These are phyloP conservation scores for Reutealis trisperma DNA, from an alignment of 345 rosid species.

Conservation along the genomic window DNA sequence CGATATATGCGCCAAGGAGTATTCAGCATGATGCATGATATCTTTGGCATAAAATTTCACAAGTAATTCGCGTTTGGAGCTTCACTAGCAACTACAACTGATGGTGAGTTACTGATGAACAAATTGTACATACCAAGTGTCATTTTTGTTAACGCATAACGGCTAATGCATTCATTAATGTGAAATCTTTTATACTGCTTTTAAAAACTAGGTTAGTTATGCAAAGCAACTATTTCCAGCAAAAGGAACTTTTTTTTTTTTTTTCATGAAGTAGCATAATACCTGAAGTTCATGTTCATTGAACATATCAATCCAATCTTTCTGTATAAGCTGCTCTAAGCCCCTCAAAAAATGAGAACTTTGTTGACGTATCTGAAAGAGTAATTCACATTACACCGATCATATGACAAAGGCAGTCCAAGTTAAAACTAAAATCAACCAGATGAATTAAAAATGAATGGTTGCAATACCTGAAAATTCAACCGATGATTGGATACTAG, in stretches of 20 bases:
- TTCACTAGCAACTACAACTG: neutral
- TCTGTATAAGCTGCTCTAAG: conserved; percentile 91
- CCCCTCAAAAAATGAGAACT: conserved; percentile 92
- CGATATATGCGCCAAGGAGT: neutral
- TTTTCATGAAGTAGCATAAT: conserved; percentile 8
- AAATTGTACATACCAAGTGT: neutral
- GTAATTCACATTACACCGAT: conserved; percentile 15
- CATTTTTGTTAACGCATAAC: neutral
- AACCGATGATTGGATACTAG: conserved; percentile 97
- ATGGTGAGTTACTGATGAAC: neutral
- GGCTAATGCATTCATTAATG: neutral
- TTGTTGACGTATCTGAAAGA: conserved; percentile 86
- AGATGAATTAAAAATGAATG: conserved; percentile 1
- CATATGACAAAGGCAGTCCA: conserved; percentile 2
- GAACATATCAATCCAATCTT: conserved; percentile 97
- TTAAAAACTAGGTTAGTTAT: neutral
- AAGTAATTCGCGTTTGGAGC: neutral
- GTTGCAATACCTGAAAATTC: conserved; percentile 69
- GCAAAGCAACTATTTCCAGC: neutral
- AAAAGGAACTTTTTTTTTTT: neutral
- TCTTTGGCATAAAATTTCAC: neutral
- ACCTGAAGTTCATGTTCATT: conserved; percentile 99
- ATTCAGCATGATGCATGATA: neutral
- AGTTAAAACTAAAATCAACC: conserved; percentile 11
- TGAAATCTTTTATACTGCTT: neutral